Conservation (phyloP, 2,329 filamentous ascomycete genomes). For the Emergomyces pasteurianus region DNA sequence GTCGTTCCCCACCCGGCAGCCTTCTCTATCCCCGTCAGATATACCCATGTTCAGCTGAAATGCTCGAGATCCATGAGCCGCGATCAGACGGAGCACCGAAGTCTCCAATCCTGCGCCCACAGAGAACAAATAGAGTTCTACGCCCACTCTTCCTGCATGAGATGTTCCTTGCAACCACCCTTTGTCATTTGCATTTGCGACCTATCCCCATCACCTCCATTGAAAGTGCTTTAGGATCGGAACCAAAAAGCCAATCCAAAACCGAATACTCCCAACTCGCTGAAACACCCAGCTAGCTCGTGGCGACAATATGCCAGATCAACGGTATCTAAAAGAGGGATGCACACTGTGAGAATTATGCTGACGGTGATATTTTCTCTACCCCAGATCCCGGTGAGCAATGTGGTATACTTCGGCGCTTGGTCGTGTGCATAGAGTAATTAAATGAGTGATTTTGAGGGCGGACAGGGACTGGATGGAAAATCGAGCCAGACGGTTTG, state of each 20-base stretch:
- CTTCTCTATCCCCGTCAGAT: background rate
- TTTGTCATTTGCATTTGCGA: background rate
- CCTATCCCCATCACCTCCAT: background rate
- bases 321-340: background rate
- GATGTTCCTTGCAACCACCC: background rate
- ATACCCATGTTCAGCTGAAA: too few relatives aligned
- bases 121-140: background rate
- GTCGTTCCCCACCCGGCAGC: background rate
- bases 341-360: background rate
- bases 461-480: background rate
- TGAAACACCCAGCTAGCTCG: background rate
- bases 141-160: background rate
- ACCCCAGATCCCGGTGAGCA: background rate
- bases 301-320: background rate
- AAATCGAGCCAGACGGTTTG: background rate
- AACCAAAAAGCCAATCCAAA: background rate
- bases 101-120: background rate
- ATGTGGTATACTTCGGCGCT: background rate
- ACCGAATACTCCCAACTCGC: background rate
- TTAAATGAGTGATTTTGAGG: background rate
- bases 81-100: background rate
- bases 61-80: background rate
- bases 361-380: background rate
- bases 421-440: background rate
- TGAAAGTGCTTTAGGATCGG: background rate